A percentile compares a stretch with the other conserved stretches of the same genome.
phyloP scores from a whole-genome alignment of 2,329 filamentous ascomycete genomes.

The Trichoderma citrinoviride region DNA sequence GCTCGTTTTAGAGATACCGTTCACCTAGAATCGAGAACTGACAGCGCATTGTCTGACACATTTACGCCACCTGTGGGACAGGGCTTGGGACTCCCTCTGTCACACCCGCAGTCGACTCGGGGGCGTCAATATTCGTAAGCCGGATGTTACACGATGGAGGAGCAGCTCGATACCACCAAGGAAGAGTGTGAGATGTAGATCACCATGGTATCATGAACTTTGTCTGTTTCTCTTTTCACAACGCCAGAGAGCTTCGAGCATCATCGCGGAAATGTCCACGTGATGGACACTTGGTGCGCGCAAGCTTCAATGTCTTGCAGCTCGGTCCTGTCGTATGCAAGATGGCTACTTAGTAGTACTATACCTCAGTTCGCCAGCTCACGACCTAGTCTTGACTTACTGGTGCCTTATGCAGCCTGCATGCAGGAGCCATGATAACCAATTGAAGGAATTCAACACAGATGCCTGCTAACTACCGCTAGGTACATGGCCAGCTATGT shows the following conservation, averaged over 20 bases:
- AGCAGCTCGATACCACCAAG: neutral
- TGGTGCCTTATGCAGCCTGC: neutral
- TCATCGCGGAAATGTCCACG: neutral
- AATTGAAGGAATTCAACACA: neutral
- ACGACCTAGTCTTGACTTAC: neutral
- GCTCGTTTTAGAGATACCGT: neutral
- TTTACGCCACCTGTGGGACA: constrained; percentile 12
- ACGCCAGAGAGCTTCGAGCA: neutral
- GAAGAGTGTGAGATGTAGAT: neutral
- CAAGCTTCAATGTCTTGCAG: constrained; percentile 7
- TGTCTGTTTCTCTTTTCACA: neutral
- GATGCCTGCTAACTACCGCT: constrained; percentile 38
- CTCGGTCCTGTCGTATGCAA: neutral
- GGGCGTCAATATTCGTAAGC: neutral
- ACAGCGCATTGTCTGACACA: constrained; percentile 17
- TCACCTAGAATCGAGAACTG: neutral
- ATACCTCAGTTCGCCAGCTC: neutral
- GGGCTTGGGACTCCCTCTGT: neutral
- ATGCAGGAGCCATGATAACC: neutral
- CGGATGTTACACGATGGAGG: neutral
- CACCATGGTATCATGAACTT: too few species aligned
- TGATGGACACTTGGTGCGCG: constrained; percentile 10
- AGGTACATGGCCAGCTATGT: constrained; percentile 44
- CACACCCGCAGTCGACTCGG: neutral
- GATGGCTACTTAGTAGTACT: neutral